Evolutionary conservation across 208 protist species (phyloP).

Genomic region (Trypanosoma melophagium): DNA sequence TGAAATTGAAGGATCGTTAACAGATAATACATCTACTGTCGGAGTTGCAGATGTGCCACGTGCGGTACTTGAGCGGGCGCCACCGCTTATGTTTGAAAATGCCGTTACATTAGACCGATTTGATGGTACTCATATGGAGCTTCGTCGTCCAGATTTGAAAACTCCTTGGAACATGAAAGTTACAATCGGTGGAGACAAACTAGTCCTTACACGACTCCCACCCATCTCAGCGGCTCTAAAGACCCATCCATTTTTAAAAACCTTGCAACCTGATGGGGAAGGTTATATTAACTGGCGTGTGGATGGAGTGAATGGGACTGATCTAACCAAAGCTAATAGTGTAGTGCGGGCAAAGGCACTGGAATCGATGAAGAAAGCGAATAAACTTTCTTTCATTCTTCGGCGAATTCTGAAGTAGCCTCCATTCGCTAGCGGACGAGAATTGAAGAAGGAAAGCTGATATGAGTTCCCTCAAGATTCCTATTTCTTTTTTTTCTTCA

Average conservation of each 20-base stretch:
- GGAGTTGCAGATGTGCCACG: not conserved
- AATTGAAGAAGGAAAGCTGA: not conserved
- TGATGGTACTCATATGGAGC: constrained; percentile 34
- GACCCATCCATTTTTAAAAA: constrained; percentile 46
- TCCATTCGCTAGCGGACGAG: not conserved
- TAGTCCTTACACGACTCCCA: constrained; percentile 50
- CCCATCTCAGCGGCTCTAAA: constrained; percentile 30
- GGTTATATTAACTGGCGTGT: constrained; percentile 52
- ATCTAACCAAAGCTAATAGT: constrained; percentile 38
- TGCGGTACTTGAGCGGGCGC: constrained; percentile 26
- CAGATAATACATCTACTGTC: not conserved
- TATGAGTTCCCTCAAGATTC: not conserved
- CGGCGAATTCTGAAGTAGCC: constrained; percentile 17
- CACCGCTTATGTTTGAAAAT: constrained; percentile 35
- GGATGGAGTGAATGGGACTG: constrained; percentile 59
- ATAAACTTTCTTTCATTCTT: constrained; percentile 27
- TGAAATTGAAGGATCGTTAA: not conserved
- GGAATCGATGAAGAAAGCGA: constrained; percentile 45
- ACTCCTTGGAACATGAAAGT: constrained; percentile 56
- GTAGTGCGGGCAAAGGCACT: constrained; percentile 34
- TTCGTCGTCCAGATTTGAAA: constrained; percentile 30
- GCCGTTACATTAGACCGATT: constrained; percentile 32
- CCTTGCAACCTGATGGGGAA: constrained; percentile 31
- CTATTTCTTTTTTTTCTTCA: not conserved
- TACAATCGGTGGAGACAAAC: constrained; percentile 37